These are phyloP conservation scores for Penicillium oxalicum DNA, from an alignment of 2,329 filamentous ascomycete genomes.

Conservation along the genomic window DNA sequence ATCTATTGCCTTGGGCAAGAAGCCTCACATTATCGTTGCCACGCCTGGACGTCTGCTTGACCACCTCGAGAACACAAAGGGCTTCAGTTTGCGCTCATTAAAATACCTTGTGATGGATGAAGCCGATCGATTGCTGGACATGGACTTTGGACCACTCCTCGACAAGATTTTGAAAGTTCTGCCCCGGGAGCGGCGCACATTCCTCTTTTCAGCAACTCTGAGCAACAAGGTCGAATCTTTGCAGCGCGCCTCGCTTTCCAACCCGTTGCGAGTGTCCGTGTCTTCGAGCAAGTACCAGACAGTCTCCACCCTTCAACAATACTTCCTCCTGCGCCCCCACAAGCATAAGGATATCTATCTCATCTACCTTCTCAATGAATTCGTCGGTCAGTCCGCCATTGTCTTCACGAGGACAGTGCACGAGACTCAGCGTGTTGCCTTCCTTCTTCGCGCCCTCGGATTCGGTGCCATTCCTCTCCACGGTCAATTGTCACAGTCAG, in stretches of 20 bases:
- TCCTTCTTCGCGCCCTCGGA: conserved; percentile 75
- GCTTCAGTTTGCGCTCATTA: conserved; percentile 74
- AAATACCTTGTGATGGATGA: conserved; percentile 95
- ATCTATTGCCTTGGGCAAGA: conserved; percentile 85
- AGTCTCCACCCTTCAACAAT: conserved; percentile 79
- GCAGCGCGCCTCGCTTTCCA: conserved; percentile 79
- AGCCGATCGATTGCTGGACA: conserved; percentile 82
- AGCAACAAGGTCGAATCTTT: conserved; percentile 87
- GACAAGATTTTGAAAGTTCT: conserved; percentile 91
- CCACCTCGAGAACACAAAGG: conserved; percentile 93
- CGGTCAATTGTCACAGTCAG: conserved; percentile 81
- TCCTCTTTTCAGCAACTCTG: conserved; percentile 91
- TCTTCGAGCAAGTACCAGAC: conserved; percentile 76
- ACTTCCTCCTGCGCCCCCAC: conserved; percentile 79
- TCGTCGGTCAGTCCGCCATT: conserved; percentile 77
- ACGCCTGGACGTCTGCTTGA: conserved; percentile 86
- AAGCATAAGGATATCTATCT: conserved; percentile 86
- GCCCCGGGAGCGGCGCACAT: conserved; percentile 70
- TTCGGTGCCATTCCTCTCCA: conserved; percentile 90
- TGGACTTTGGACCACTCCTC: conserved; percentile 87
- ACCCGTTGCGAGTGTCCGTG: conserved; percentile 77
- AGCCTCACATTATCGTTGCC: conserved; percentile 87
- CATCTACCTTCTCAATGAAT: conserved; percentile 78
- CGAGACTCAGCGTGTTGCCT: conserved; percentile 79
- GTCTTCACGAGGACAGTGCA: conserved; percentile 89